Evolutionary conservation across 139 green algal genomes (phyloP).

Genomic region (Chlorella ohadii): DNA sequence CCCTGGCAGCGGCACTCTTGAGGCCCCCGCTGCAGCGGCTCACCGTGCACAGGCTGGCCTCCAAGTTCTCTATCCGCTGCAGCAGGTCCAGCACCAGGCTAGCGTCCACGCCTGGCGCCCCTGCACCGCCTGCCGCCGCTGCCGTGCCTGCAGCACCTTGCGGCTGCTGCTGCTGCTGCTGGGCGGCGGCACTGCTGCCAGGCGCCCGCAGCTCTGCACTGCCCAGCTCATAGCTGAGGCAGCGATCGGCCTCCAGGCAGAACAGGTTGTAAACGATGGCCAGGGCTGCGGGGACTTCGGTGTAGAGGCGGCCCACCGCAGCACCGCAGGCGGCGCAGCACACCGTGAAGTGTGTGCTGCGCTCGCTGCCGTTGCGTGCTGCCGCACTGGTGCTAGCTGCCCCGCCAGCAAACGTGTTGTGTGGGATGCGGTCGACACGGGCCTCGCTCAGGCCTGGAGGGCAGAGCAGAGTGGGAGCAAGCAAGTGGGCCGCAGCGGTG

Average conservation of each 20-base stretch:
- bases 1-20: too few relatives aligned
- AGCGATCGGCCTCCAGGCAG: neutral
- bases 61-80: constrained; percentile 13
- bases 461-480: neutral
- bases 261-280: constrained; percentile 16
- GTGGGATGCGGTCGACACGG: constrained; percentile 29
- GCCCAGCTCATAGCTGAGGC: constrained; percentile 38
- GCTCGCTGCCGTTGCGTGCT: too few relatives aligned
- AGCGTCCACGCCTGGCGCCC: neutral
- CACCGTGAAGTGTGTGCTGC: constrained; percentile 13
- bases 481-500: too few relatives aligned
- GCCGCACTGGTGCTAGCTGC: neutral
- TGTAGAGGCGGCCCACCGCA: constrained; percentile 36
- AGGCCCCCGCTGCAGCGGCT: neutral
- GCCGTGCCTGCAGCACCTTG: neutral
- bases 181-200: neutral
- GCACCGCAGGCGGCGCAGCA: constrained; percentile 30
- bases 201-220: constrained; percentile 17
- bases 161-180: neutral
- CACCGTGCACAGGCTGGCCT: constrained; percentile 13
- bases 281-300: neutral
- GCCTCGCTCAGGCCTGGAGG: constrained; percentile 30
- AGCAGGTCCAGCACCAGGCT: neutral
- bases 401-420: neutral
- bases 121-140: neutral